These are phyloP conservation scores for Trypanosoma caninum DNA, from an alignment of 208 protist genomes.

Conservation along the genomic window DNA sequence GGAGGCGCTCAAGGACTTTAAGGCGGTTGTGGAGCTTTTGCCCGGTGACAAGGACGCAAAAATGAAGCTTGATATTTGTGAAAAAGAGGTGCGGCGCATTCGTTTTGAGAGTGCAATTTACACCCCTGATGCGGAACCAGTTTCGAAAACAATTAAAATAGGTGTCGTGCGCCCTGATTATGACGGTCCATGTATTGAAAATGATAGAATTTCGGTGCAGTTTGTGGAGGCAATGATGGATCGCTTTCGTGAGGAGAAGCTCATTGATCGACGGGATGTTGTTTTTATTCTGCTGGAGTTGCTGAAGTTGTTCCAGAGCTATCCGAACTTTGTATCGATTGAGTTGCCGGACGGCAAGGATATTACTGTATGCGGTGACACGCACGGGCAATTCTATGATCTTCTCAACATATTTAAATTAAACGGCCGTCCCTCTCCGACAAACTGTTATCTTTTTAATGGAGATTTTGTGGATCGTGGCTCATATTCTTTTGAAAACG, in stretches of 20 bases:
- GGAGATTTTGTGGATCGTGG: constrained; percentile 97
- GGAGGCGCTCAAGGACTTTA: constrained; percentile 93
- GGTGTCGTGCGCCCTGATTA: constrained; percentile 62
- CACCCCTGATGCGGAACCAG: constrained; percentile 64
- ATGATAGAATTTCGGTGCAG: constrained; percentile 61
- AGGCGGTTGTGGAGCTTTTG: constrained; percentile 80
- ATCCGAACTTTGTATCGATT: constrained; percentile 88
- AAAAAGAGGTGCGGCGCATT: constrained; percentile 92
- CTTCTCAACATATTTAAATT: constrained; percentile 96
- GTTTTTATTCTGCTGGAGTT: constrained; percentile 85
- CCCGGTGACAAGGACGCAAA: constrained; percentile 91
- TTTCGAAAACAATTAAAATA: constrained; percentile 75
- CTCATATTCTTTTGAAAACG: constrained; percentile 96
- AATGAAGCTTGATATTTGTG: constrained; percentile 90
- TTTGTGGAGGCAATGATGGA: constrained; percentile 84
- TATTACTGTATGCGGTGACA: constrained; percentile 98
- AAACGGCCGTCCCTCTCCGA: constrained; percentile 77
- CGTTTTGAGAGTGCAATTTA: constrained; percentile 95
- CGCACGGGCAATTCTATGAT: constrained; percentile 98
- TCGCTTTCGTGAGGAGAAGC: constrained; percentile 75
- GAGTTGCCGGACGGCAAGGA: constrained; percentile 73
- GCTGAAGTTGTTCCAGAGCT: constrained; percentile 70
- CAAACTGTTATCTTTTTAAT: constrained; percentile 96
- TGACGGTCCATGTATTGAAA: constrained; percentile 68
- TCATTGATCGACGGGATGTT: constrained; percentile 79